These are phyloP conservation scores for Penicillium sp. DNA, from an alignment of 2,329 filamentous ascomycete species.

Conservation along the genomic window DNA sequence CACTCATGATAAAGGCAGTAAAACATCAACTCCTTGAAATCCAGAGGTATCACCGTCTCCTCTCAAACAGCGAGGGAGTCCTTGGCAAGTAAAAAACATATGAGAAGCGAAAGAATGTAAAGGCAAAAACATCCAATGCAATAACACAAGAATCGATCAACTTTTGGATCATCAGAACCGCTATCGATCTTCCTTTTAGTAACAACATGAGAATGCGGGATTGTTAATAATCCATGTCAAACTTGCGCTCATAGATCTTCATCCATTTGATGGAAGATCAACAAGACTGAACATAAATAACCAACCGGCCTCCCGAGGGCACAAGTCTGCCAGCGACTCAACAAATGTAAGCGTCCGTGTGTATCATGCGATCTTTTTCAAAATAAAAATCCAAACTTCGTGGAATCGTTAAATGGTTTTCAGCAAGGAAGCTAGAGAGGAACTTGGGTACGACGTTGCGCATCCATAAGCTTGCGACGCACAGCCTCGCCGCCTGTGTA, in stretches of 20 bases:
- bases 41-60: slow-evolving; percentile 19
- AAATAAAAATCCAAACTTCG: slow-evolving; percentile 22
- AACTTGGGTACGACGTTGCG: slow-evolving; percentile 41
- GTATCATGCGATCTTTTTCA: slow-evolving; percentile 23
- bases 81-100: slow-evolving; percentile 8
- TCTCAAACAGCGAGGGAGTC: slow-evolving; percentile 4
- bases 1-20: slow-evolving; percentile 8
- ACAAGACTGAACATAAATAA: neutral
- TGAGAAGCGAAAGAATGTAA: slow-evolving; percentile 10
- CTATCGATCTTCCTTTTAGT: slow-evolving; percentile 12
- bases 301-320: neutral
- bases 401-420: slow-evolving; percentile 17
- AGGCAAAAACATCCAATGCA: slow-evolving; percentile 12
- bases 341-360: slow-evolving; percentile 22
- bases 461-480: slow-evolving; percentile 45
- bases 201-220: slow-evolving; percentile 8
- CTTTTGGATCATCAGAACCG: slow-evolving; percentile 17
- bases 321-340: slow-evolving; percentile 24
- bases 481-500: slow-evolving; percentile 43
- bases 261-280: slow-evolving; percentile 1
- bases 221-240: slow-evolving; percentile 1
- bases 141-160: slow-evolving; percentile 17
- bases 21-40: slow-evolving; percentile 14
- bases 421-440: slow-evolving; percentile 26
- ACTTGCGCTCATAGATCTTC: neutral